Evolutionary conservation across 176 grass and related monocot genomes (phyloP), one percentile per base, ranked within the genome.

Genomic region (Eragrostis nindensis): DNA sequence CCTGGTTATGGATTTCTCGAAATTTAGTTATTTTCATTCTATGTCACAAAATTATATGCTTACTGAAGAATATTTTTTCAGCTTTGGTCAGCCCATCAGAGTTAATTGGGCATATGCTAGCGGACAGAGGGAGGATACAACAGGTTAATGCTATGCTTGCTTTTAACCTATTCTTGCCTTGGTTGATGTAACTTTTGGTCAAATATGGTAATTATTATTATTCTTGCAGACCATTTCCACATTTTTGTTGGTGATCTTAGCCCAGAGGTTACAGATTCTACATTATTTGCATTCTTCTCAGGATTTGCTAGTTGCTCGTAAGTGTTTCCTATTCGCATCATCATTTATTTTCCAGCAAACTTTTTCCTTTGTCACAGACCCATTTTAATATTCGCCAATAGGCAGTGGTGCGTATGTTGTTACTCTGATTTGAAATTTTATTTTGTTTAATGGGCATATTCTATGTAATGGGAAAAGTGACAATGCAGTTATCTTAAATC

Each of bases 21-120:
- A 62, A 44, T 53, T 61, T 18, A 43, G n/a, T 17, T 69, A 66
- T 79, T 14, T 69, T 38, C 32, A 11, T 44, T 73, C 26, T 5
- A 16, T 64, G 14, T 18, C 50, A 1, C 17, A 78, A 52, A 65
- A 14, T 8, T 55, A 62, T 19, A 5, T 42, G 8, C 68, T 79
- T 71, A 85, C 29, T 24, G 5, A 30, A 64, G 17, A 72, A 52
- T 32, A 39, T 52, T 80, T 25, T 82, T 88, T 30, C 85, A 92
- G 93, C 68, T 97, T 97, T 84, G 93, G 93, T 44, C 93, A 92
- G 74, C 80, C 90, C 74, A 88, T 97, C 64, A 86, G 87, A 77
- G 93, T 97, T 86, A 97, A 92, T 78, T 92, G 93, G 93, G 93
- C 90, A 63, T 92, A 97, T 71, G 85, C 93, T 66, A 97, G 93